Percentiles rank a stretch among this genome's conserved stretches.
Evolutionary conservation across 345 rosid genomes (phyloP).

Genomic region (Stellera chamaejasme): DNA sequence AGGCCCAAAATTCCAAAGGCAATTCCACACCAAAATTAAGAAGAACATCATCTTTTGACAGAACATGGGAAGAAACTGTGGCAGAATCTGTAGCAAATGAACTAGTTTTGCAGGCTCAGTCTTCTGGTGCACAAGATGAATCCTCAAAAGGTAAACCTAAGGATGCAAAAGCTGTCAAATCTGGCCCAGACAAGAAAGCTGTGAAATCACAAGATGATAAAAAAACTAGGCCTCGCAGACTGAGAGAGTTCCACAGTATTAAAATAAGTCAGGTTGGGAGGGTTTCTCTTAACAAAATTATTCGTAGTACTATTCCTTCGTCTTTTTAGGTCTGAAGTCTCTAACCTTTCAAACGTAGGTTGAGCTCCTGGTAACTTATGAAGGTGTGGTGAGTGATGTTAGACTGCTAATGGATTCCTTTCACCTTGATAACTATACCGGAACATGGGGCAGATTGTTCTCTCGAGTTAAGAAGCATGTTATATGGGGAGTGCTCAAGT

Average conservation of each 20-base stretch:
- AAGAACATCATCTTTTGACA: conserved; percentile 79
- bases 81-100: conserved; percentile 80
- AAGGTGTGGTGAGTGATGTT: conserved; percentile 94
- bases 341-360: conserved; percentile 37
- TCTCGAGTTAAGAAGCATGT: conserved; percentile 98
- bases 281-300: neutral
- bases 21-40: conserved; percentile 50
- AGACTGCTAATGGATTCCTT: conserved; percentile 95
- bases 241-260: conserved; percentile 79
- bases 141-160: conserved; percentile 45
- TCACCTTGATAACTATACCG: conserved; percentile 75
- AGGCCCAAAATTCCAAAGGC: conserved; percentile 23
- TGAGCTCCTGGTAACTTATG: conserved; percentile 80
- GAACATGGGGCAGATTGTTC: conserved; percentile 96
- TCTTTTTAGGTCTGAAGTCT: neutral
- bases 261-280: conserved; percentile 82
- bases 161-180: conserved; percentile 49
- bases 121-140: conserved; percentile 49
- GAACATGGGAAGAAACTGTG: conserved; percentile 71
- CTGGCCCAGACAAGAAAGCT: conserved; percentile 80
- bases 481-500: conserved; percentile 96
- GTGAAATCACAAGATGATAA: conserved; percentile 68
- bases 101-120: conserved; percentile 61
- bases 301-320: neutral
- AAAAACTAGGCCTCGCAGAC: conserved; percentile 68